Evolutionary conservation across 2,329 filamentous ascomycete species (phyloP).

Genomic region (Stagonosporopsis vannaccii): DNA sequence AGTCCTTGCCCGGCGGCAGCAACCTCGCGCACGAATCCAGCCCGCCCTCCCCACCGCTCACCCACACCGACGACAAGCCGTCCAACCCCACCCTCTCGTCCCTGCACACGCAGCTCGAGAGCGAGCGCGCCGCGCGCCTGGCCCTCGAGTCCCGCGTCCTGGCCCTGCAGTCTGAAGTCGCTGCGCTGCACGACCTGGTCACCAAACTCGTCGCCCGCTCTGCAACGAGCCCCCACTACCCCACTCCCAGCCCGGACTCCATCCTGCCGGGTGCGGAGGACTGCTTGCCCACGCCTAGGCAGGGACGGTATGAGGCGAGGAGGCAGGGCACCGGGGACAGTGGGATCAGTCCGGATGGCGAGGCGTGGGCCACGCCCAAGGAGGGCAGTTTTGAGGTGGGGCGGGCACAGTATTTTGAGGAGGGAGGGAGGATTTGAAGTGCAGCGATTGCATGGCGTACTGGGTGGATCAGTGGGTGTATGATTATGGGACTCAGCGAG

Average conservation of each 20-base stretch:
- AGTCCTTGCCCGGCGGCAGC: background rate
- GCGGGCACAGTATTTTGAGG: slow-evolving; percentile 32
- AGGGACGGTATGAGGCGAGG: slow-evolving; percentile 15
- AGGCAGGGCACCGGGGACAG: slow-evolving; percentile 10
- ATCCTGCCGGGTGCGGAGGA: slow-evolving; percentile 25
- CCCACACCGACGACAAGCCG: slow-evolving; percentile 5
- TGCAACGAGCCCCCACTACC: slow-evolving; percentile 34
- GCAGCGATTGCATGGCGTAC: background rate
- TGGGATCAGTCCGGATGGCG: slow-evolving; percentile 37
- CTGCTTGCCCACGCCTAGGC: slow-evolving; percentile 36
- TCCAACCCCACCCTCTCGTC: slow-evolving; percentile 21
- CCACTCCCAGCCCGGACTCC: slow-evolving; percentile 46
- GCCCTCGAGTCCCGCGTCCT: slow-evolving; percentile 43
- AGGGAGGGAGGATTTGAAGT: background rate
- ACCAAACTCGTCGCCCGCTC: slow-evolving; percentile 31
- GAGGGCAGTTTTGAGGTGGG: slow-evolving; percentile 35
- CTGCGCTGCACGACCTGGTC: slow-evolving; percentile 40
- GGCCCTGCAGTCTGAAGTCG: slow-evolving; percentile 41
- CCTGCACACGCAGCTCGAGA: slow-evolving; percentile 35
- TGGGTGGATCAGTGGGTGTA: background rate
- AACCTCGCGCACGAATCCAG: slow-evolving; percentile 14
- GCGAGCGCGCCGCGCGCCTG: slow-evolving; percentile 45
- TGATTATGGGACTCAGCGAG: slow-evolving; percentile 7
- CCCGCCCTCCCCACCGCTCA: slow-evolving; percentile 10
- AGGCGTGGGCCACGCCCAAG: slow-evolving; percentile 48